These are phyloP conservation scores for Cyberlindnera suaveolens DNA, from an alignment of 805 yeast genomes.

Conservation along the genomic window DNA sequence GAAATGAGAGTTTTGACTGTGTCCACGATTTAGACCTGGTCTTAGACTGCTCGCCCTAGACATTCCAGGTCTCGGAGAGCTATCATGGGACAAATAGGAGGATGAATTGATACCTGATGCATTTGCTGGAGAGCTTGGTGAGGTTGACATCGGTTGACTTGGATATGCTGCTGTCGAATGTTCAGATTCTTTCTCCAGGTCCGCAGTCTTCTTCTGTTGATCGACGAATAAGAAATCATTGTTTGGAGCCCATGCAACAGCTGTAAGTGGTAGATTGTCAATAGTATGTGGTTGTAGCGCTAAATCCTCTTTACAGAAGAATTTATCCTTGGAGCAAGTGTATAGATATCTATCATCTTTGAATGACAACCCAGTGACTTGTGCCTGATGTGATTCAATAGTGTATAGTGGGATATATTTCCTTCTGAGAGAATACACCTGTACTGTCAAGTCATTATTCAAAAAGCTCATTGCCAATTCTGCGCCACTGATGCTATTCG, in stretches of 20 bases:
- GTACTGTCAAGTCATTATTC: slow-evolving; percentile 60
- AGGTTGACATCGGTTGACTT: slow-evolving; percentile 7
- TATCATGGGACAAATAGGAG: slow-evolving; percentile 1
- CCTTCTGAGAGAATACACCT: slow-evolving; percentile 64
- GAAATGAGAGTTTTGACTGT: slow-evolving; percentile 11
- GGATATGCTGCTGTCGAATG: neutral
- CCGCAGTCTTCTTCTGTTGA: slow-evolving; percentile 30
- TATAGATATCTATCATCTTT: slow-evolving; percentile 40
- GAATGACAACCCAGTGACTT: slow-evolving; percentile 54
- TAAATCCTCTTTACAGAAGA: slow-evolving; percentile 43
- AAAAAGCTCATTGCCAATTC: slow-evolving; percentile 70
- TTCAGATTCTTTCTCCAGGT: neutral
- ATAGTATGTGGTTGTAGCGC: slow-evolving; percentile 34
- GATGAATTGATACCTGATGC: neutral
- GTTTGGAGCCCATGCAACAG: slow-evolving; percentile 54
- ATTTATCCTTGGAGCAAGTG: slow-evolving; percentile 46
- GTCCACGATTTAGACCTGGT: slow-evolving; percentile 15
- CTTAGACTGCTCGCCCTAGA: slow-evolving; percentile 19
- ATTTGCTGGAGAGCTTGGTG: slow-evolving; percentile 7
- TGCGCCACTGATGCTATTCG: slow-evolving; percentile 41
- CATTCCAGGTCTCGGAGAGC: slow-evolving; percentile 20
- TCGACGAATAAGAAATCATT: slow-evolving; percentile 45
- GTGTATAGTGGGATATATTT: slow-evolving; percentile 63
- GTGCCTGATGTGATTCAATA: slow-evolving; percentile 41
- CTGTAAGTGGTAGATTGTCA: slow-evolving; percentile 44